phyloP scores from a whole-genome alignment of 345 rosid species.

The Atalantia buxifolia region DNA sequence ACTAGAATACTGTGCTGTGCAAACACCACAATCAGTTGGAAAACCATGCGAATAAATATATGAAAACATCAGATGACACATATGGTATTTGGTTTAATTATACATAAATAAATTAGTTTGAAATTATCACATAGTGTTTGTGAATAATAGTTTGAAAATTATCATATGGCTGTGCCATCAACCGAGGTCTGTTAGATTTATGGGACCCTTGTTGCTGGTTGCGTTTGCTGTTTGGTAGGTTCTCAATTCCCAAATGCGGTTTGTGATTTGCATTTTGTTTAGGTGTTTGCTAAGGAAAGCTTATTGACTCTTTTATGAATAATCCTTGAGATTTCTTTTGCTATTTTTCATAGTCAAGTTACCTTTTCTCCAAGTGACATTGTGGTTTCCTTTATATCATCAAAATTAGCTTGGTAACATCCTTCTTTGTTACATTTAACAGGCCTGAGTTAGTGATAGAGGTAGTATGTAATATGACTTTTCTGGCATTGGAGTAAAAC shows the following conservation, averaged over 20 bases:
- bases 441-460: background rate
- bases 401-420: background rate
- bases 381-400: background rate
- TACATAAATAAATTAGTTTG: background rate
- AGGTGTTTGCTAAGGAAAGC: background rate
- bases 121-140: background rate
- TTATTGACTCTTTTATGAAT: background rate
- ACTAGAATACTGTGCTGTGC: background rate
- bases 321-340: background rate
- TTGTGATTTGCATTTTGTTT: background rate
- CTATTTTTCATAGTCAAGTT: too few relatives aligned
- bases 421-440: background rate
- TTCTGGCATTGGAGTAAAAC: background rate
- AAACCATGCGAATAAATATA: background rate
- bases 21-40: background rate
- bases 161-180: background rate
- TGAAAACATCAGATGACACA: background rate
- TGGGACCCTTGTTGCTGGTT: background rate
- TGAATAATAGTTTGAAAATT: too few relatives aligned
- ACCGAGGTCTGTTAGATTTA: background rate
- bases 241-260: background rate
- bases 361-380: too few relatives aligned
- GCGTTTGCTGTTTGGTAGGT: background rate
- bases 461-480: background rate
- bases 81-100: background rate